Evolutionary conservation across 2,329 filamentous ascomycete genomes (phyloP).

Genomic region (Fusarium newnesense): DNA sequence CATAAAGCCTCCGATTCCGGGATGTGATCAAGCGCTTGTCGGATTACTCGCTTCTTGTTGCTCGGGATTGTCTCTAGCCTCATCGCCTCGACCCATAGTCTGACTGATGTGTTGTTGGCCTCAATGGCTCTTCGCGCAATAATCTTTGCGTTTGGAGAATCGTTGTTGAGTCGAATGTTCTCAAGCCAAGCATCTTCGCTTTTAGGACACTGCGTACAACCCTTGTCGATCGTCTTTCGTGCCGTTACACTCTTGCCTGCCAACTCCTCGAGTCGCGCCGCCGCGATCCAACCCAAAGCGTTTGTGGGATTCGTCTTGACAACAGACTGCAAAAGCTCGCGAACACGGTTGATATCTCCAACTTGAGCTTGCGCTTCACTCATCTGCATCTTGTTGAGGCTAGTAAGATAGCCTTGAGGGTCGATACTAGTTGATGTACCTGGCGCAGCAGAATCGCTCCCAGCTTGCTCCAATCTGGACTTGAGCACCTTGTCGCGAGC

Average conservation of each 20-base stretch:
- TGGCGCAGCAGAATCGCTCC: slow-evolving; percentile 70
- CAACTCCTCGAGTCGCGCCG: slow-evolving; percentile 89
- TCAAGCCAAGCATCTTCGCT: slow-evolving; percentile 97
- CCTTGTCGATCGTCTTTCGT: slow-evolving; percentile 85
- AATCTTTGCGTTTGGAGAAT: slow-evolving; percentile 92
- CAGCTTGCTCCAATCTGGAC: slow-evolving; percentile 90
- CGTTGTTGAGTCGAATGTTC: slow-evolving; percentile 87
- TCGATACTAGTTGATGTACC: slow-evolving; percentile 93
- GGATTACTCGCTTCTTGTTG: slow-evolving; percentile 91
- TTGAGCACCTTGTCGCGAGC: slow-evolving; percentile 96
- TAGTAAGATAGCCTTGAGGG: slow-evolving; percentile 95
- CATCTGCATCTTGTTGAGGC: slow-evolving; percentile 82
- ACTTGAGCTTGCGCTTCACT: slow-evolving; percentile 85
- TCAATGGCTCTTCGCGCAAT: slow-evolving; percentile 95
- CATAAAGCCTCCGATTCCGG: slow-evolving; percentile 96
- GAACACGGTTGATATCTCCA: slow-evolving; percentile 93
- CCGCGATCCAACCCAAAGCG: slow-evolving; percentile 94
- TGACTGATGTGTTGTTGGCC: slow-evolving; percentile 87
- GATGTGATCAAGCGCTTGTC: slow-evolving; percentile 90
- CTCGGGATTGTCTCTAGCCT: slow-evolving; percentile 83
- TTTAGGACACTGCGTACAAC: slow-evolving; percentile 90
- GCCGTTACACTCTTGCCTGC: slow-evolving; percentile 93
- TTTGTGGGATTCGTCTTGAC: slow-evolving; percentile 97
- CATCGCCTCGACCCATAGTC: slow-evolving; percentile 96
- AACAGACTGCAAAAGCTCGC: slow-evolving; percentile 92